phyloP scores from a whole-genome alignment of 2,329 filamentous ascomycete species.

The Fusarium protoensiforme region DNA sequence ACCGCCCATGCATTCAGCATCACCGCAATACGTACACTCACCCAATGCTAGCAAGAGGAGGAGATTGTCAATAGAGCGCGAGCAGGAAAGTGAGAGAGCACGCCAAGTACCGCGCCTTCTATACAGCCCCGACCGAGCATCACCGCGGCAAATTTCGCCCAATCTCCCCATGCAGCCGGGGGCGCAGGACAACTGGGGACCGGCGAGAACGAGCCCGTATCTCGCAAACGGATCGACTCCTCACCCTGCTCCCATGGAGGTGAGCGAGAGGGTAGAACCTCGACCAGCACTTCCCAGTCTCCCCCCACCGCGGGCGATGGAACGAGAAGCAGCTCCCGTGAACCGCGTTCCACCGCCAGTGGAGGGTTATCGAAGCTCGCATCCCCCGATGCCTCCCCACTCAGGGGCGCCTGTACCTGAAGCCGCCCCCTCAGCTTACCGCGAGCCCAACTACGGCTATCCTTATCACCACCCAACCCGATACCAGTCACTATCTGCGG shows the following conservation, averaged over 20 bases:
- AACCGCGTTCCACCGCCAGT: slow-evolving; percentile 46
- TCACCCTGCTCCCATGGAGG: slow-evolving; percentile 48
- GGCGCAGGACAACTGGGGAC: slow-evolving; percentile 50
- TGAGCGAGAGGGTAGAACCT: slow-evolving; percentile 49
- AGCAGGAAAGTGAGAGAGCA: slow-evolving; percentile 51
- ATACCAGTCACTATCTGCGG: slow-evolving; percentile 59
- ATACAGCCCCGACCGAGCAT: slow-evolving; percentile 48
- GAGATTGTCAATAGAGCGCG: slow-evolving; percentile 56
- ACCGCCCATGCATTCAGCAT: slow-evolving; percentile 46
- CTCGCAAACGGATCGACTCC: slow-evolving; percentile 39
- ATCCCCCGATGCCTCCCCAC: slow-evolving; percentile 33
- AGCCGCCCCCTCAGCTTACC: slow-evolving; percentile 46
- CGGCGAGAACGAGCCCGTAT: slow-evolving; percentile 49
- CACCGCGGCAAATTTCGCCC: slow-evolving; percentile 51
- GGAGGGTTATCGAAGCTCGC: slow-evolving; percentile 52
- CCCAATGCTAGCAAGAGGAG: slow-evolving; percentile 61
- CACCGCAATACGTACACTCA: slow-evolving; percentile 62
- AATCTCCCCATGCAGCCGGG: slow-evolving; percentile 36
- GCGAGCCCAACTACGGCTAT: slow-evolving; percentile 50
- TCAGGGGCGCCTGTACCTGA: slow-evolving; percentile 47
- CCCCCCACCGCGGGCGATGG: slow-evolving; percentile 50
- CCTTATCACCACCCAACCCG: slow-evolving; percentile 57
- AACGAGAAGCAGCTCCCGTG: slow-evolving; percentile 48
- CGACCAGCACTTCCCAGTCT: slow-evolving; percentile 56
- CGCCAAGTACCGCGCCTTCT: slow-evolving; percentile 62